A percentile compares a stretch with the other conserved stretches of the same genome.
Conservation (phyloP, 495 filamentous ascomycete genomes). For the Bathelium albidoporum region DNA sequence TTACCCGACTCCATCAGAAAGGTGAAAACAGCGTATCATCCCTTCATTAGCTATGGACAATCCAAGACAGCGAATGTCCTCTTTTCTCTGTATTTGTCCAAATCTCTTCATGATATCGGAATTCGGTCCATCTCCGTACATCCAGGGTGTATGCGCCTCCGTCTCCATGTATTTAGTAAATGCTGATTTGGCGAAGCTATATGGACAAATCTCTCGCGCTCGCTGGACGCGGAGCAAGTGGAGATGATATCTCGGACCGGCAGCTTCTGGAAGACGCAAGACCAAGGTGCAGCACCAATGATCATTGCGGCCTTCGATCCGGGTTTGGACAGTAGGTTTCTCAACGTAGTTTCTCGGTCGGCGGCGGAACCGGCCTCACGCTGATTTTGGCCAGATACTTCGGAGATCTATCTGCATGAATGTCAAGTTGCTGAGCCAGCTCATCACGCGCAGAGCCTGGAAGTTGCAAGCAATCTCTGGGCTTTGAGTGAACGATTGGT, state of each 20-base stretch:
- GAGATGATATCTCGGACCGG: slow-evolving; percentile 15
- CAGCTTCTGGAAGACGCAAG: slow-evolving; percentile 21
- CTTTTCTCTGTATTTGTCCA: slow-evolving; percentile 19
- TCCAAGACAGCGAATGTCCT: slow-evolving; percentile 30
- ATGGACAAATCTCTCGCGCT: slow-evolving; percentile 24
- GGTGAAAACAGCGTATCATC: slow-evolving; percentile 6
- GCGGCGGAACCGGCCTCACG: slow-evolving; percentile 22
- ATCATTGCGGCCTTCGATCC: slow-evolving; percentile 40
- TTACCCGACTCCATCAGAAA: slow-evolving; percentile 2
- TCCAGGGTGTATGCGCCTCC: slow-evolving; percentile 20
- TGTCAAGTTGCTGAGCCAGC: slow-evolving; percentile 29
- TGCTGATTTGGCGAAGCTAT: slow-evolving; percentile 24
- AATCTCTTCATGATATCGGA: slow-evolving; percentile 23
- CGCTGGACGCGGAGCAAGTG: slow-evolving; percentile 9
- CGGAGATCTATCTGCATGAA: slow-evolving; percentile 27
- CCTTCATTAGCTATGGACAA: slow-evolving; percentile 23
- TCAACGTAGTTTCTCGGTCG: slow-evolving; percentile 11
- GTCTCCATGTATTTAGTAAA: not conserved
- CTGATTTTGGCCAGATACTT: not conserved
- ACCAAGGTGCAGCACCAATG: slow-evolving; percentile 34
- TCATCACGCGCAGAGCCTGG: slow-evolving; percentile 24
- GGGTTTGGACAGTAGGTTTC: slow-evolving; percentile 23
- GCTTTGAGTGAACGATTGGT: slow-evolving; percentile 40
- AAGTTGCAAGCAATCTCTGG: slow-evolving; percentile 42
- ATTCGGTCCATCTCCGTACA: slow-evolving; percentile 29